A percentile compares a stretch with the other conserved stretches of the same genome.
phyloP scores from a whole-genome alignment of 202 grass and related monocot genomes.

The Tripidium arundinaceum region DNA sequence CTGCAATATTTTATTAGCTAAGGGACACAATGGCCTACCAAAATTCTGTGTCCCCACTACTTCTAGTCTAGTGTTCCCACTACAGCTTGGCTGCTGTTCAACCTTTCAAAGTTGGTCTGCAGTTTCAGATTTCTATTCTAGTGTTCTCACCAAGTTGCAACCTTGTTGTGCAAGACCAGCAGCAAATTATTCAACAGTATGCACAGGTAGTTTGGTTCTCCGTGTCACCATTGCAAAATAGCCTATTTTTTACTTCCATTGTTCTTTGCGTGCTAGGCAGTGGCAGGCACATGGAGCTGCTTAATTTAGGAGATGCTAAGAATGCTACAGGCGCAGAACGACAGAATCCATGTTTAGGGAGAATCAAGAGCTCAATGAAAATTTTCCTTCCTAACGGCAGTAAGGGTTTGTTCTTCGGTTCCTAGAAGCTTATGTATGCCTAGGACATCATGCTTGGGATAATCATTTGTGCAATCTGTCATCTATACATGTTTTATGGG shows the following conservation, averaged over 20 bases:
- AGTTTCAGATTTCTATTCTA: neutral
- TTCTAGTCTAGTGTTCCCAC: neutral
- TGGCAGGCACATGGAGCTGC: neutral
- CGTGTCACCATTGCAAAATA: neutral
- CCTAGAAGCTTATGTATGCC: neutral
- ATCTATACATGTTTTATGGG: neutral
- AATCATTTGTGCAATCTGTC: neutral
- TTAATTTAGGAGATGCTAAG: constrained; percentile 15
- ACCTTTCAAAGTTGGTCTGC: neutral
- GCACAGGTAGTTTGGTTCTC: no score
- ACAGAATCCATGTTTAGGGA: neutral
- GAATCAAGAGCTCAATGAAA: no score
- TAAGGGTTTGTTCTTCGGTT: neutral
- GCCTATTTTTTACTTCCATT: neutral
- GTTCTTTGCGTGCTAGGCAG: neutral
- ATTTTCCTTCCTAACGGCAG: no score
- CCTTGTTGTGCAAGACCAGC: no score
- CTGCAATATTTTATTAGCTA: neutral
- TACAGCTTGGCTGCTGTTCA: neutral
- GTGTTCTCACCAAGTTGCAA: no score
- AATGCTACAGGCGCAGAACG: neutral
- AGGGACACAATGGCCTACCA: neutral
- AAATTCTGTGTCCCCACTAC: neutral
- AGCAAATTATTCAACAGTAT: neutral
- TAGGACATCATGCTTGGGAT: neutral